phyloP scores from a whole-genome alignment of 257 asterid species.

The Fraxinus americana region DNA sequence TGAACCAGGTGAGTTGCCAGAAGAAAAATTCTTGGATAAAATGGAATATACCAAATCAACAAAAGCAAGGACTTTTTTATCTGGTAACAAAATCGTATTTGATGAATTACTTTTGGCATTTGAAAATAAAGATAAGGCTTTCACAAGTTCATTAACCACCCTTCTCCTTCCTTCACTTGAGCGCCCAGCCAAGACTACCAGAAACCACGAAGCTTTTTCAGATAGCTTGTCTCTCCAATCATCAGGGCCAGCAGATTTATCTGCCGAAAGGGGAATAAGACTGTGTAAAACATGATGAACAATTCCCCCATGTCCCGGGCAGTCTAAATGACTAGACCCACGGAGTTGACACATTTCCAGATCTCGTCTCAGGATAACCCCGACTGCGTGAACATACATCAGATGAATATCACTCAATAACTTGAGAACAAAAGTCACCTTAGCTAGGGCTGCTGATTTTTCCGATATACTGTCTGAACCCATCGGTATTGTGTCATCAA shows the following conservation, averaged over 20 bases:
- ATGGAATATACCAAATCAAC: conserved; percentile 86
- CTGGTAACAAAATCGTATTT: conserved; percentile 57
- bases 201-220: conserved; percentile 93
- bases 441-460: conserved; percentile 80
- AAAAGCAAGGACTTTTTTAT: conserved; percentile 76
- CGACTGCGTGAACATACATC: conserved; percentile 91
- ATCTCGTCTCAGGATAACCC: conserved; percentile 85
- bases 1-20: conserved; percentile 80
- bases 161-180: conserved; percentile 97
- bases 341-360: conserved; percentile 74
- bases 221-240: conserved; percentile 95
- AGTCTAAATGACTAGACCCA: conserved; percentile 58
- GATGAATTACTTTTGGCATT: conserved; percentile 61
- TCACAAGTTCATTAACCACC: conserved; percentile 86
- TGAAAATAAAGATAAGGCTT: conserved; percentile 68
- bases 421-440: conserved; percentile 87
- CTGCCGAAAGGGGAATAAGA: conserved; percentile 77
- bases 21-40: conserved; percentile 84
- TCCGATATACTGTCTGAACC: conserved; percentile 64
- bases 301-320: conserved; percentile 74
- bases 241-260: conserved; percentile 83
- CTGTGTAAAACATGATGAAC: conserved; percentile 83
- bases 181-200: conserved; percentile 95
- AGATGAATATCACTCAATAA: conserved; percentile 84
- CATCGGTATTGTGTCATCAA: conserved; percentile 61